Evolutionary conservation across 306 rosid genomes (phyloP).

Genomic region (Hippophae rhamnoides): DNA sequence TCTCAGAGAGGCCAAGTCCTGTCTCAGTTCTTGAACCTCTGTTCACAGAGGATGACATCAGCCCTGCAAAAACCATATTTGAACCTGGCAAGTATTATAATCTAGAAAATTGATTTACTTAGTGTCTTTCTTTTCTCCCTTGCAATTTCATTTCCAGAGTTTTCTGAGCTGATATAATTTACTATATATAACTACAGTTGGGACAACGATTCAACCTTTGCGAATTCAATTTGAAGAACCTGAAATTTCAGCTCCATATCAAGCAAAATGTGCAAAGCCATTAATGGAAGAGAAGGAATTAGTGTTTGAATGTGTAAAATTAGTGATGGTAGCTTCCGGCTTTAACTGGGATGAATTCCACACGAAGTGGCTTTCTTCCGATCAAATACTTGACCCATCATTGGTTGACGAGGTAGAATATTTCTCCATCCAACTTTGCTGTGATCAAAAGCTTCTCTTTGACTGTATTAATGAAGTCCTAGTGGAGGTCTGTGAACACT

Average conservation of each 20-base stretch:
- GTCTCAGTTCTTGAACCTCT: conserved; percentile 70
- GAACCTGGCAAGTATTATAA: conserved; percentile 36
- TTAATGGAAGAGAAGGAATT: conserved; percentile 42
- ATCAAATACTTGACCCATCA: conserved; percentile 59
- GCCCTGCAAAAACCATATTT: conserved; percentile 29
- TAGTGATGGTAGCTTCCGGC: conserved; percentile 54
- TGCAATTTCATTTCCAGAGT: background rate
- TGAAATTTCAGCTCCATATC: conserved; percentile 32
- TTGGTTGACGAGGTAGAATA: conserved; percentile 44
- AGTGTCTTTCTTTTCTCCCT: background rate
- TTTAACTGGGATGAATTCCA: conserved; percentile 50
- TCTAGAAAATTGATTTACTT: background rate
- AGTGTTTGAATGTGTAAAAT: conserved; percentile 48
- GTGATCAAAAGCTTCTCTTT: conserved; percentile 53
- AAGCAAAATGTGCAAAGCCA: conserved; percentile 27
- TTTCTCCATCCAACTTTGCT: conserved; percentile 46
- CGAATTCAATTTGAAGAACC: conserved; percentile 63
- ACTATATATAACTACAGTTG: conserved; percentile 39
- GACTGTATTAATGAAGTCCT: conserved; percentile 69
- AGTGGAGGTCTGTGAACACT: conserved; percentile 44
- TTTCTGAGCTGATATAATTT: conserved; percentile 18
- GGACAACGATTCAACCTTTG: conserved; percentile 36
- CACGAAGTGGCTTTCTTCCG: conserved; percentile 57
- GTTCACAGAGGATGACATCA: conserved; percentile 53
- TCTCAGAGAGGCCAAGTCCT: conserved; percentile 78